Conservation (phyloP, 2,329 filamentous ascomycete species). For the Chaetomiaceae sp. region DNA sequence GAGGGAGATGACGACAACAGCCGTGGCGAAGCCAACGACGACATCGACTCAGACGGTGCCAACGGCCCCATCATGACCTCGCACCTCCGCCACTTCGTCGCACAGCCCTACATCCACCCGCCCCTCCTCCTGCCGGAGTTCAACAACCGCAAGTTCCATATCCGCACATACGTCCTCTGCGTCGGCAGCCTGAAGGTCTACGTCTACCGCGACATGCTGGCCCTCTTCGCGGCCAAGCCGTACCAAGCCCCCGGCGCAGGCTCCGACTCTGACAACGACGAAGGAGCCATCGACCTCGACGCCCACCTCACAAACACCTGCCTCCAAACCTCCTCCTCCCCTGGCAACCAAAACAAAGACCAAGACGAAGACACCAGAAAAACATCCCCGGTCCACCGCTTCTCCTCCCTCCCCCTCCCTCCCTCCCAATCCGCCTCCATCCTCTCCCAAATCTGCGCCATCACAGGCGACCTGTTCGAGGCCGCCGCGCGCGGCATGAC, state of each 20-base stretch:
- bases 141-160: slow-evolving; percentile 83
- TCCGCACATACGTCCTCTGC: slow-evolving; percentile 84
- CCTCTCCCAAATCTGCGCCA: slow-evolving; percentile 60
- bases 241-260: slow-evolving; percentile 57
- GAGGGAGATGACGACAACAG: slow-evolving; percentile 30
- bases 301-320: slow-evolving; percentile 94
- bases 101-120: slow-evolving; percentile 88
- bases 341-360: slow-evolving; percentile 29
- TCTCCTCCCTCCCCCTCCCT: slow-evolving; percentile 59
- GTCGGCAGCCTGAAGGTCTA: slow-evolving; percentile 73
- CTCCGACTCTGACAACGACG: slow-evolving; percentile 24
- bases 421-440: background rate
- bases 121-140: slow-evolving; percentile 66
- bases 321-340: slow-evolving; percentile 65
- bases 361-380: too few species aligned
- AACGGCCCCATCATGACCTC: slow-evolving; percentile 68
- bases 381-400: slow-evolving; percentile 68
- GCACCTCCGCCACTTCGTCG: slow-evolving; percentile 92
- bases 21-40: slow-evolving; percentile 28
- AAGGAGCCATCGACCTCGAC: slow-evolving; percentile 60
- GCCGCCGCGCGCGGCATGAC: slow-evolving; percentile 79
- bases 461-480: slow-evolving; percentile 77
- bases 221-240: slow-evolving; percentile 74
- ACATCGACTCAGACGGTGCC: slow-evolving; percentile 31
- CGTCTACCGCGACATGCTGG: slow-evolving; percentile 87